Evolutionary conservation across 2,329 filamentous ascomycete genomes (phyloP).

Genomic region (Ophiostoma quercus): DNA sequence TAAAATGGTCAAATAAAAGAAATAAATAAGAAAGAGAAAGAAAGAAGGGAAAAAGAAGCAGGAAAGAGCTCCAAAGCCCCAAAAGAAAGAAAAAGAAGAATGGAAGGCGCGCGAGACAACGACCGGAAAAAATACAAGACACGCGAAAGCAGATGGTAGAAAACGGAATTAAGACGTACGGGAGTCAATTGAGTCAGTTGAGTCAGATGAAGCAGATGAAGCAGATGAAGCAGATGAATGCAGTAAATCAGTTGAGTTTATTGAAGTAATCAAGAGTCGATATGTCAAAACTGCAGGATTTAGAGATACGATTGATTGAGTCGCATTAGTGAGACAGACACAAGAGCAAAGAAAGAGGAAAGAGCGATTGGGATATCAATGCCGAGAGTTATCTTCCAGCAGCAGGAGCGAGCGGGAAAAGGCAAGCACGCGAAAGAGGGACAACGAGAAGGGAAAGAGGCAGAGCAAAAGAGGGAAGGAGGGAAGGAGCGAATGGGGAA

Average conservation of each 20-base stretch:
- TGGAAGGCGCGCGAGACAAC: not conserved
- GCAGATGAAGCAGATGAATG: no score
- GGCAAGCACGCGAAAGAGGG: not conserved
- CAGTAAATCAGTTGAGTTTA: no score
- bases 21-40: not conserved
- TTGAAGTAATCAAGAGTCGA: not conserved
- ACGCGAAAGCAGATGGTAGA: constrained; percentile 8
- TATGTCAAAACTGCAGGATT: not conserved
- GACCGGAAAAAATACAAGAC: constrained; percentile 10
- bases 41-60: not conserved
- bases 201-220: not conserved
- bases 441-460: not conserved
- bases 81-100: constrained; percentile 14
- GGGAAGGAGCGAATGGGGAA: constrained; percentile 7
- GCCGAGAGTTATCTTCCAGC: not conserved
- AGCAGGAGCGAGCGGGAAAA: not conserved
- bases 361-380: not conserved
- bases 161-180: constrained; percentile 15
- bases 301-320: not conserved
- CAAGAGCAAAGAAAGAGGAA: not conserved
- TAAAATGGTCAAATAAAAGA: constrained; percentile 26
- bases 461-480: not conserved
- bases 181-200: not conserved
- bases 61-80: no score
- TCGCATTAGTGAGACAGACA: not conserved